A percentile compares a stretch with the other conserved stretches of the same genome.
phyloP scores from a whole-genome alignment of 768 basidiomycete genomes.

The Hericium alpestre region DNA sequence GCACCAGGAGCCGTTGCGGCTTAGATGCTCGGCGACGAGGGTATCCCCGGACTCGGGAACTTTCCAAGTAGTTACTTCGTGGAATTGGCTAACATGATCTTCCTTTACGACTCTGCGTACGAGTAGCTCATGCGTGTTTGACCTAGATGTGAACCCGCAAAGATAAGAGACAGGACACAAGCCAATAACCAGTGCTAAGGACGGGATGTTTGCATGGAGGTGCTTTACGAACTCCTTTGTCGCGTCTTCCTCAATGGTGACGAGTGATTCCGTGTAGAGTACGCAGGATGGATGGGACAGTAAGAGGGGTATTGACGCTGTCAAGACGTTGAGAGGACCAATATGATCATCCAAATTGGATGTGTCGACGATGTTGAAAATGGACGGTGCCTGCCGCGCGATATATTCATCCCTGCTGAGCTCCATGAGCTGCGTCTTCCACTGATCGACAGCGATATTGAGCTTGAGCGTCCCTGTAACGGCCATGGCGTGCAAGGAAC shows the following conservation, averaged over 20 bases:
- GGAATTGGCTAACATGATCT: neutral
- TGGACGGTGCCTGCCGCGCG: slow-evolving; percentile 14
- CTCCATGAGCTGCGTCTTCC: slow-evolving; percentile 24
- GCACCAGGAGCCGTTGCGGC: neutral
- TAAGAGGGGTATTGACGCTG: slow-evolving; percentile 29
- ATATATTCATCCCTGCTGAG: slow-evolving; percentile 25
- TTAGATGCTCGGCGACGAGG: neutral
- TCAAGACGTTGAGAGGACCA: slow-evolving; percentile 35
- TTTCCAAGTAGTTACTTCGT: neutral
- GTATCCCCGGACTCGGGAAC: neutral
- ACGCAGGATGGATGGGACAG: slow-evolving; percentile 17
- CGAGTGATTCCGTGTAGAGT: slow-evolving; percentile 33
- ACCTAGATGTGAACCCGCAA: neutral
- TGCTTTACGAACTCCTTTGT: slow-evolving; percentile 7
- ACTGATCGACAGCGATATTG: slow-evolving; percentile 8
- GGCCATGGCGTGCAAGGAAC: neutral
- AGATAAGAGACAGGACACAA: neutral
- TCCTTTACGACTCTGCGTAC: neutral
- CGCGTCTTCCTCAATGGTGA: slow-evolving; percentile 16
- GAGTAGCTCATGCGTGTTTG: neutral
- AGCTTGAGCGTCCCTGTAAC: neutral
- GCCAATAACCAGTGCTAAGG: neutral
- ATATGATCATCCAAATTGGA: slow-evolving; percentile 39
- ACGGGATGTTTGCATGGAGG: neutral
- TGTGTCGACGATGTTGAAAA: slow-evolving; percentile 38